Conservation (phyloP, 2,329 filamentous ascomycete genomes). For the Cladosporium sp. region DNA sequence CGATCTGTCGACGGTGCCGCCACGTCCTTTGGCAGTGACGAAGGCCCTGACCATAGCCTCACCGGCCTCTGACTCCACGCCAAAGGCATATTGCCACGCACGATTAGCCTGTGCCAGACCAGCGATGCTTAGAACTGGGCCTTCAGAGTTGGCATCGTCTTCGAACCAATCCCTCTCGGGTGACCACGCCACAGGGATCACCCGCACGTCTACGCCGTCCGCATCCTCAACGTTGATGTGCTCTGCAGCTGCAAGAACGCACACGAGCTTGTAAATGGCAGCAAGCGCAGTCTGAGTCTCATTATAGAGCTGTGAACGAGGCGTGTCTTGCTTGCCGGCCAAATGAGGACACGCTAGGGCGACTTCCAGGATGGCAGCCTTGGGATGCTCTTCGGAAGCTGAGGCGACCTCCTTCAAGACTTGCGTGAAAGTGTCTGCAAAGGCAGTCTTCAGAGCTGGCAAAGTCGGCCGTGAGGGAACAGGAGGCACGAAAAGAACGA, state of each 20-base stretch:
- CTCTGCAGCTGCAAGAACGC: constrained; percentile 63
- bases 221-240: constrained; percentile 60
- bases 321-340: constrained; percentile 43
- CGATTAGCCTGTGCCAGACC: constrained; percentile 47
- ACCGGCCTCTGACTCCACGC: constrained; percentile 61
- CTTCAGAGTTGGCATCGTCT: constrained; percentile 31
- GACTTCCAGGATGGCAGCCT: constrained; percentile 49
- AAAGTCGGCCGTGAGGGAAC: constrained; percentile 37
- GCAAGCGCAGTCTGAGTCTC: constrained; percentile 71
- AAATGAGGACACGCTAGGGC: constrained; percentile 63
- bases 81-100: constrained; percentile 63
- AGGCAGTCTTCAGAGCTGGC: constrained; percentile 40
- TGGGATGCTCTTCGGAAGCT: constrained; percentile 27
- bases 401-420: constrained; percentile 39
- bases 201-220: constrained; percentile 69
- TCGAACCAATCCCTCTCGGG: constrained; percentile 13
- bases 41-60: constrained; percentile 53
- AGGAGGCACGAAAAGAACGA: constrained; percentile 44
- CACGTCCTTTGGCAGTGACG: constrained; percentile 29
- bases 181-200: constrained; percentile 67
- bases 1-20: constrained; percentile 31
- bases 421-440: constrained; percentile 38
- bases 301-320: constrained; percentile 58
- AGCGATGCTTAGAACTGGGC: constrained; percentile 48
- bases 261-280: constrained; percentile 72